Evolutionary conservation across 192 early-diverging fungal genomes (phyloP), one percentile per base, ranked within the genome.

Genomic region (Chytriomyces sp.): DNA sequence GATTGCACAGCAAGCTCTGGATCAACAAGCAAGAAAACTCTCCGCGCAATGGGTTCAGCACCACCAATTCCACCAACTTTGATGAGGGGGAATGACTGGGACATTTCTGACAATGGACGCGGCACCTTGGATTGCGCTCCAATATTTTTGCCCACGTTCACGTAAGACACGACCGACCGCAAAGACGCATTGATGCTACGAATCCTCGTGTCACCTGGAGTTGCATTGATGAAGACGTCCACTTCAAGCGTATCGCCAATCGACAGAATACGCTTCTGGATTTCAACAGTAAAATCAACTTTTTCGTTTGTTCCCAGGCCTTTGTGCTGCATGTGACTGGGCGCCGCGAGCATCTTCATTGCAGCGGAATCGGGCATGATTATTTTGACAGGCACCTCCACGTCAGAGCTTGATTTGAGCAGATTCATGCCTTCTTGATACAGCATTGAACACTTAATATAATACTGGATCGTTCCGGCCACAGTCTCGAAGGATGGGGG

Each of bases 401-500:
- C 14, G 7, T 75, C 74, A 30, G 17, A 22, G 33, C 17, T 26
- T 10, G 66, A 54, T 37, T 75, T 75, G 12, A 75, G 22, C 22
- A 75, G 57, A 32, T 75, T 75, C 65, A 75, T 57, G 30, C 63
- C 55, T 19, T 75, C 74, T 37, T 75, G 74, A 44, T 61, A 75
- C 38, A 68, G 30, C 34, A 75, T 54, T 7, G 59, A 67, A 25
- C 32, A 49, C 38, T 74, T 74, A 53, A 74, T 67, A 14, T 59
- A 66, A 40, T 74, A 74, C n/a, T 14, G 6, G 39, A 74, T 68
- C 6, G 53, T 19, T 10, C 63, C 62, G 33, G 52, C 34, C 19
- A 33, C 19, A 31, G 28, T 56, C 12, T 62, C 34, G 39, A 67
- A 74, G 12, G 64, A 33, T 10, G 73, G 39, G n/a, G 73, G 73